phyloP scores from a whole-genome alignment of 176 grass and related monocot species.

The Zoysia pacifica region DNA sequence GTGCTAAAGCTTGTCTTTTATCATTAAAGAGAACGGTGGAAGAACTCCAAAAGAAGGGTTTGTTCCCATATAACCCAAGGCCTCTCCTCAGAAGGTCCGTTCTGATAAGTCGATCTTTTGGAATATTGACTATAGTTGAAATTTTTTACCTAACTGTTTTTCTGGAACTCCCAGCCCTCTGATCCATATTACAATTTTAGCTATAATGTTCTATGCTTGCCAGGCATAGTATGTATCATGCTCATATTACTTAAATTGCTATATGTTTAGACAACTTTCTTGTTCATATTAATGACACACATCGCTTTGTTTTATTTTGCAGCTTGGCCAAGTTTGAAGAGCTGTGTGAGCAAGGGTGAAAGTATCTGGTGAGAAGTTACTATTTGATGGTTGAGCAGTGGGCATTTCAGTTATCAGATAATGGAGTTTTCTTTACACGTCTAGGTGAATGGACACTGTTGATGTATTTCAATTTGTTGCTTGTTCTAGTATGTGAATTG shows the following conservation, averaged over 20 bases:
- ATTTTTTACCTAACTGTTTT: slow-evolving; percentile 4
- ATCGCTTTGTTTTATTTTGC: slow-evolving; percentile 29
- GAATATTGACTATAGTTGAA: not conserved
- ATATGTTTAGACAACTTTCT: slow-evolving; percentile 10
- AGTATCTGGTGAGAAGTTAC: slow-evolving; percentile 21
- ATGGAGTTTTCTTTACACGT: not conserved
- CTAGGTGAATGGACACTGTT: not conserved
- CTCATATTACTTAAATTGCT: too few relatives aligned
- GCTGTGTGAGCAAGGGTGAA: slow-evolving; percentile 49
- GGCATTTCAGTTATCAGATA: not conserved
- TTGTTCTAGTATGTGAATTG: not conserved
- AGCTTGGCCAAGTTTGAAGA: slow-evolving; percentile 68
- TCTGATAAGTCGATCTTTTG: slow-evolving; percentile 7
- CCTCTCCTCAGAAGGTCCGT: slow-evolving; percentile 78
- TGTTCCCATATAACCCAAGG: slow-evolving; percentile 92
- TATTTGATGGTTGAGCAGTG: not conserved
- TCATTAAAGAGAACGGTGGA: slow-evolving; percentile 78
- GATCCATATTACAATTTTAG: not conserved
- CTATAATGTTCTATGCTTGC: not conserved
- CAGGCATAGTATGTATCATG: not conserved
- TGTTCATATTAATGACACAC: slow-evolving; percentile 11
- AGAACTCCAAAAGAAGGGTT: slow-evolving; percentile 69
- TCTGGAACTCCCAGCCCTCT: not conserved
- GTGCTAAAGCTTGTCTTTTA: slow-evolving; percentile 79
- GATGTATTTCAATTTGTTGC: slow-evolving; percentile 12